A percentile compares a stretch with the other conserved stretches of the same genome.
Conservation (phyloP, 179 eudicot species). For the Patellifolia procumbens region DNA sequence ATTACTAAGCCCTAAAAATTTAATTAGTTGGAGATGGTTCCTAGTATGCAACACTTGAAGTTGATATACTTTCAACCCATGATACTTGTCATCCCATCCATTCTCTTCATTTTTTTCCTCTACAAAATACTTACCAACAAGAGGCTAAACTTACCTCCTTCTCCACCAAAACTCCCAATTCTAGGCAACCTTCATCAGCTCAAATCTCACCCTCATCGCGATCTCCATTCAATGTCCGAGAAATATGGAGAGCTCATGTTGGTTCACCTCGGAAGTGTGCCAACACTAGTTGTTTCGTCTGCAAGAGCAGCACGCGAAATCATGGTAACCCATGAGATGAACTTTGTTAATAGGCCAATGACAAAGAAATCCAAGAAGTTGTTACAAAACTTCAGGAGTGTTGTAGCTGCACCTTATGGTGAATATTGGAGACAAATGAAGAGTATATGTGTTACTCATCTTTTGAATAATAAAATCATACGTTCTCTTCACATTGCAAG, state of each 20-base stretch:
- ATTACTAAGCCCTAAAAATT: too few species aligned
- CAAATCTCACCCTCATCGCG: constrained; percentile 43
- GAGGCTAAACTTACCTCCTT: constrained; percentile 45
- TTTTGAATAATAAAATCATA: constrained; percentile 36
- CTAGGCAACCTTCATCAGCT: constrained; percentile 58
- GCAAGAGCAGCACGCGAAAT: constrained; percentile 45
- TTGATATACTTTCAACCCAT: too few species aligned
- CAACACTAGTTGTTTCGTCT: constrained; percentile 45
- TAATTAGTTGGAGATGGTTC: too few species aligned
- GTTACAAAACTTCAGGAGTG: constrained; percentile 38
- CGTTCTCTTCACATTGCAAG: constrained; percentile 31
- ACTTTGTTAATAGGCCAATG: constrained; percentile 39
- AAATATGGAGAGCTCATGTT: constrained; percentile 47
- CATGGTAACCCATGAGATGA: constrained; percentile 48
- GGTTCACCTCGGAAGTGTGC: constrained; percentile 38
- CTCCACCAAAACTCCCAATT: constrained; percentile 50
- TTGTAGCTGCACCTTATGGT: constrained; percentile 41
- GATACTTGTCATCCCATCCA: too few species aligned
- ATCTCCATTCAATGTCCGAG: constrained; percentile 34
- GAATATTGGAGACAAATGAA: constrained; percentile 57
- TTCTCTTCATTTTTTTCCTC: constrained; percentile 24
- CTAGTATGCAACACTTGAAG: too few species aligned
- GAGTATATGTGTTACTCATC: constrained; percentile 41
- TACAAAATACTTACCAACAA: constrained; percentile 25
- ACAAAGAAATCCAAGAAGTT: constrained; percentile 23